Base-by-base conservation (phyloP, 768 basidiomycete species). In the Asterophora parasitica region DNA sequence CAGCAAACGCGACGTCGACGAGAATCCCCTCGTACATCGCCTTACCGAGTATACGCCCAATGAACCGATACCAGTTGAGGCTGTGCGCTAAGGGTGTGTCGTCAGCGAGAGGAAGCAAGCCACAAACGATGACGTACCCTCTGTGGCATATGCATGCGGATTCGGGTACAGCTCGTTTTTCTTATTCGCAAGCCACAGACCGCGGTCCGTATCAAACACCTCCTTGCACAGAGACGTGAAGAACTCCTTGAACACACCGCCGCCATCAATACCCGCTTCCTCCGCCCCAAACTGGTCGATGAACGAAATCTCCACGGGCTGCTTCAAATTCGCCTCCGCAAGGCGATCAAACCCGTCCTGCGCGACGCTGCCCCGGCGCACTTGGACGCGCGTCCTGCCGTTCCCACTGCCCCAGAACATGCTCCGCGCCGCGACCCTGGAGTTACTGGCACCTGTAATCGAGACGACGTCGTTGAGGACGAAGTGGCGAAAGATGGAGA, bases 191-290 rank as follows among this genome's bases (percentile, higher is more conserved):
- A 95, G 72, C 96, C 96, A 99, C 4, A 99, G 70, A 8, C 96
- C 96, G 4, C 92, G 82, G 59, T 98, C 83, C 1, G 88, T 86
- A 59, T 99, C 92, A 52, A 99, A 98, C 0, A 89, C 95, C 62
- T 98, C 95, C 59, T 88, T 92, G 48, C 84, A 85, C 13, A 99
- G 65, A 11, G 87, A 90, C 1, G 93, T 99, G 59, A 98, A 79
- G 57, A 98, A 96, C 64, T 98, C 96, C 63, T 98, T 99, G 74
- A 96, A 98, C 4, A 98, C 84, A 0, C 96, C 96, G 2, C 96
- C 94, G 1, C 95, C 94, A 54, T 97, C 95, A 27, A 98, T 95
- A 0, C 94, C 95, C 13, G 85, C 83, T 63, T 95, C 90, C 56
- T 81, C 81, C 53, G 84, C 75, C 23, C 88, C 91, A 50, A 83